phyloP scores from a whole-genome alignment of 176 grass and related monocot genomes.

The Alopecurus myosuroides region DNA sequence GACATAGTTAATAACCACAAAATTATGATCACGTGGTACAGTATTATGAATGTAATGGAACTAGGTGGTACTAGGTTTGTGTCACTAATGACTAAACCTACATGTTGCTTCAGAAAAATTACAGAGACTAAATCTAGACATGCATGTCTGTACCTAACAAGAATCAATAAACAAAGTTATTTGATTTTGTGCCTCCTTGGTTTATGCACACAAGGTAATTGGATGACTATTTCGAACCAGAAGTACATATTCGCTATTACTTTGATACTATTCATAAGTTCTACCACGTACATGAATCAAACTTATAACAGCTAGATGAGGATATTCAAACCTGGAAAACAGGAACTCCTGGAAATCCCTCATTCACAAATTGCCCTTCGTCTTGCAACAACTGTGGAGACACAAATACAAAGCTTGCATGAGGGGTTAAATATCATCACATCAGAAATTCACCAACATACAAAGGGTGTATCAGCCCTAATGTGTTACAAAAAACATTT shows the following conservation, averaged over 20 bases:
- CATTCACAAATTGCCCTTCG: slow-evolving; percentile 31
- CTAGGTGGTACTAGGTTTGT: background rate
- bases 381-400: slow-evolving; percentile 60
- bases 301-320: background rate
- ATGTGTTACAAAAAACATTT: background rate
- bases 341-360: slow-evolving; percentile 77
- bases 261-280: background rate
- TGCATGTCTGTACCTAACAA: background rate
- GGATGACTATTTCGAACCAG: background rate
- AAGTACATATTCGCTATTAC: background rate
- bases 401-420: background rate
- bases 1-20: background rate
- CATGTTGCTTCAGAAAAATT: background rate
- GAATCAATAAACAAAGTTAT: background rate
- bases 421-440: background rate
- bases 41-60: background rate
- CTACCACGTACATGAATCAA: background rate
- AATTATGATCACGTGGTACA: background rate
- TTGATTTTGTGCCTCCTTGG: background rate
- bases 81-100: background rate
- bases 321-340: slow-evolving; percentile 75
- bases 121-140: background rate
- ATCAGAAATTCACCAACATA: background rate
- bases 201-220: background rate
- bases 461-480: background rate